Conservation (phyloP, 495 filamentous ascomycete species). For the Trichoderma asperelloides region DNA sequence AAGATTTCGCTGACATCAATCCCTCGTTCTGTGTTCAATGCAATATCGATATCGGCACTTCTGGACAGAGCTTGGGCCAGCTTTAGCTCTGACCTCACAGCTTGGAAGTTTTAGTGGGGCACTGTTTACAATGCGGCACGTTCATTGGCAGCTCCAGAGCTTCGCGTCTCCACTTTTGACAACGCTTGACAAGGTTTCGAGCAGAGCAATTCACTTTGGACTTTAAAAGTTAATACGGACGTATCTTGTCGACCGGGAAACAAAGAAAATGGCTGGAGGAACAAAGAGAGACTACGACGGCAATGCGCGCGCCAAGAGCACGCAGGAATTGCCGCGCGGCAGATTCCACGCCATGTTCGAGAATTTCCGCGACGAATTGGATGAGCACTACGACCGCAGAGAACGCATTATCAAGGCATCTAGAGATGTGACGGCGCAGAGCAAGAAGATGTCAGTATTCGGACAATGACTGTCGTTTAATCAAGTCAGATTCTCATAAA, state of each 20-base stretch:
- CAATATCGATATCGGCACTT: background rate
- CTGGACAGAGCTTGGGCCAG: background rate
- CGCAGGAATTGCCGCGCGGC: slow-evolving; percentile 29
- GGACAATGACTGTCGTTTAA: background rate
- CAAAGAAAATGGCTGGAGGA: slow-evolving; percentile 33
- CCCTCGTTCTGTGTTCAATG: background rate
- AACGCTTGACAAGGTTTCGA: background rate
- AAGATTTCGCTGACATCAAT: background rate
- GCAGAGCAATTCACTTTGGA: background rate
- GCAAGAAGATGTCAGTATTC: slow-evolving; percentile 83
- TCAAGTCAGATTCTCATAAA: background rate
- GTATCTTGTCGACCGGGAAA: background rate
- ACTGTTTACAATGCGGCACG: background rate
- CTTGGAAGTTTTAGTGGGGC: background rate
- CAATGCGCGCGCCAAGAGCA: slow-evolving; percentile 33
- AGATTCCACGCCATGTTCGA: slow-evolving; percentile 73
- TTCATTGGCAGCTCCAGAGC: background rate
- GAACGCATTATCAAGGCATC: slow-evolving; percentile 83
- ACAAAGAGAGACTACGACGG: slow-evolving; percentile 55
- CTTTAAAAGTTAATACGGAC: too few species aligned
- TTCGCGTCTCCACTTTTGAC: background rate
- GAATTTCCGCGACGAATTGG: slow-evolving; percentile 74
- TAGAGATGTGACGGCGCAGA: slow-evolving; percentile 81
- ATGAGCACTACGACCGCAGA: slow-evolving; percentile 88
- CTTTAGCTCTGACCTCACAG: slow-evolving; percentile 4